Base-by-base conservation (phyloP, 2,329 filamentous ascomycete species). In the Scedosporium minutisporum region DNA sequence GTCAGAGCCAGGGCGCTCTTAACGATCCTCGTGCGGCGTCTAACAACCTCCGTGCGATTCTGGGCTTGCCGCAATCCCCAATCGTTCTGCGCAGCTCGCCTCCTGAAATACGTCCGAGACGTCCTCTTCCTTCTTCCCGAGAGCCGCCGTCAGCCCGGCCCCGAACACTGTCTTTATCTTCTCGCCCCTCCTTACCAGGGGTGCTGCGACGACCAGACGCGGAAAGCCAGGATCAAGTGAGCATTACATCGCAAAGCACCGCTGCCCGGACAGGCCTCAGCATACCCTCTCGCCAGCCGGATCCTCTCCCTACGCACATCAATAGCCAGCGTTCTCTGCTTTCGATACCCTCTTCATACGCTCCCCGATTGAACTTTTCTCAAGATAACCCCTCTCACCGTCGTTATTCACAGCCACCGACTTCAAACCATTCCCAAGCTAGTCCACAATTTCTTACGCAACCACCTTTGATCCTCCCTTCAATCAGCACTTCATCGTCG, bases 21-120 rank as follows among this genome's bases (percentile, higher is more conserved):
- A 9, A 71, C 71, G n/a, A 67, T 66, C 10, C 67, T 67, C 60
- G 65, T 66, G 12, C 68, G 65, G 63, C 65, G 68, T 4, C 66
- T 67, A 57, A 64, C 57, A 61, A 57, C 62, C 9, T 61, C 46
- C 38, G 38, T 41, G 62, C 64, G 57, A 60, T 27, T 46, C n/a
- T 64, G 5, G 63, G 62, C 18, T 51, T 63, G 23, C 33, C 60
- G 53, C 57, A 59, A n/a, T 61, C 51, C 29, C 57, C 61, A 10
- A 33, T 12, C 27, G 10, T 64, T 27, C 65, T 67, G 25, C 65
- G 29, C 33, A 65, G 68, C 60, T 68, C 67, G 29, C 62, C 65
- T 38, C 63, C 65, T 46, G 6, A 6, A 23, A 16, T 16, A 16
- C 14, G 14, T 25, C 55, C 27, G n/a, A 27, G 33, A 21, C 55